These are phyloP conservation scores for Neurospora hispaniola DNA, from an alignment of 495 filamentous ascomycete genomes.

Conservation along the genomic window DNA sequence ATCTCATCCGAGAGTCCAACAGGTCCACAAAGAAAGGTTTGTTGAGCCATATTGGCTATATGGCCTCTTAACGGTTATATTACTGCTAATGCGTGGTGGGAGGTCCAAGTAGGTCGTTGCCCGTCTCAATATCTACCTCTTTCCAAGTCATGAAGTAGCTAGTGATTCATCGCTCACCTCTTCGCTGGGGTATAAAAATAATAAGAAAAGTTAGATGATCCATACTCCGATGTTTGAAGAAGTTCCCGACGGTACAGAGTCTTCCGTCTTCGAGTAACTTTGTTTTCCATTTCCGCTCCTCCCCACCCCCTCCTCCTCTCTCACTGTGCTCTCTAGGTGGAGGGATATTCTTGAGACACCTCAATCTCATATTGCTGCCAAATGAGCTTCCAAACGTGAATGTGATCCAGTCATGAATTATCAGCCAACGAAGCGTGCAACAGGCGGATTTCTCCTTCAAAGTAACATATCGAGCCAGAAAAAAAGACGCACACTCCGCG, in stretches of 20 bases:
- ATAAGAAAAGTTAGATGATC: constrained; percentile 3
- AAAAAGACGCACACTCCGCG: background rate
- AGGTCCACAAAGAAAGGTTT: background rate
- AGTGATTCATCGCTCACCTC: background rate
- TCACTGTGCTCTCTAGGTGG: background rate
- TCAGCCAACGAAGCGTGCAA: background rate
- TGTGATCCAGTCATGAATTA: background rate
- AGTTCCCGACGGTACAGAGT: background rate
- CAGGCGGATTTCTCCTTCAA: background rate
- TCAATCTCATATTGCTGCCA: background rate
- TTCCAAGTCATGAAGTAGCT: constrained; percentile 1
- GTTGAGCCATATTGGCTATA: background rate
- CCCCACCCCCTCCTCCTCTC: no score
- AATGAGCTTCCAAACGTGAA: background rate
- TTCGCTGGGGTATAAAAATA: constrained; percentile 2
- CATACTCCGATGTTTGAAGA: background rate
- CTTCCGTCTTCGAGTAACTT: background rate
- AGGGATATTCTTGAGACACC: background rate
- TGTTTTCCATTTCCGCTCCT: background rate
- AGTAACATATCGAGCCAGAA: background rate
- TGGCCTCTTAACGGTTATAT: background rate
- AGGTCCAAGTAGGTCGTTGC: background rate
- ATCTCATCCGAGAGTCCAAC: background rate
- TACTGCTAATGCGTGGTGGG: background rate
- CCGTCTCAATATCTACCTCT: background rate